Conservation (phyloP, 371 early-diverging fungal genomes). For the Chytridium lagenaria region DNA sequence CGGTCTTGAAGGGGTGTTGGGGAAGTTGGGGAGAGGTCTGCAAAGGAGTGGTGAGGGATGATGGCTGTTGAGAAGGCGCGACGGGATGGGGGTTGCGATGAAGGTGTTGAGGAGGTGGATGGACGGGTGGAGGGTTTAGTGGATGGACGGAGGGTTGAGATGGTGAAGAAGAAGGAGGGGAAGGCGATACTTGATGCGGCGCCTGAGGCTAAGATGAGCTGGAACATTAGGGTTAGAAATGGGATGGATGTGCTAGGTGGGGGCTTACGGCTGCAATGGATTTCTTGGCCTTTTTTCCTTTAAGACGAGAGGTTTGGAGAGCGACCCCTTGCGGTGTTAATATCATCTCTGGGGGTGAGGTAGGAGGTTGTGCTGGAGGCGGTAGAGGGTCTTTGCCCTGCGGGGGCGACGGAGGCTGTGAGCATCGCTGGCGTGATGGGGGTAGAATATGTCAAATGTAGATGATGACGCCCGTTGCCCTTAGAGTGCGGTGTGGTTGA, state of each 20-base stretch:
- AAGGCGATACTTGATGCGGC: neutral
- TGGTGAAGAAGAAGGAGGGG: neutral
- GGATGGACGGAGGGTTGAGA: neutral
- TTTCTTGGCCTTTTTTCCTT: neutral
- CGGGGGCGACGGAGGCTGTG: too few species aligned
- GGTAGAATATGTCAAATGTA: too few species aligned
- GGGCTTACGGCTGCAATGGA: neutral
- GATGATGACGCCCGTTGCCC: too few species aligned
- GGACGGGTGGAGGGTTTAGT: neutral
- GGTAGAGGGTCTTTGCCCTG: too few species aligned
- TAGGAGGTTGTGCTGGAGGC: too few species aligned
- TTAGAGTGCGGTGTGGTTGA: too few species aligned
- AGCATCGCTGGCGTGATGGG: too few species aligned
- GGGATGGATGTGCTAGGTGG: neutral
- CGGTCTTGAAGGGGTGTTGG: neutral
- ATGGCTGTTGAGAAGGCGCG: neutral
- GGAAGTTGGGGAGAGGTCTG: neutral
- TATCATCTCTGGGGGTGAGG: too few species aligned
- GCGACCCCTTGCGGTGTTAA: too few species aligned
- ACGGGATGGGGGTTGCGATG: neutral
- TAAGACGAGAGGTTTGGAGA: too few species aligned
- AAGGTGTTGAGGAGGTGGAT: conserved; percentile 24
- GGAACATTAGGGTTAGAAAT: neutral
- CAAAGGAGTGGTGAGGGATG: neutral
- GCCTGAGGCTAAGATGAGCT: neutral